Base-by-base conservation (phyloP, 495 filamentous ascomycete genomes). In the Daldinia concentrica region DNA sequence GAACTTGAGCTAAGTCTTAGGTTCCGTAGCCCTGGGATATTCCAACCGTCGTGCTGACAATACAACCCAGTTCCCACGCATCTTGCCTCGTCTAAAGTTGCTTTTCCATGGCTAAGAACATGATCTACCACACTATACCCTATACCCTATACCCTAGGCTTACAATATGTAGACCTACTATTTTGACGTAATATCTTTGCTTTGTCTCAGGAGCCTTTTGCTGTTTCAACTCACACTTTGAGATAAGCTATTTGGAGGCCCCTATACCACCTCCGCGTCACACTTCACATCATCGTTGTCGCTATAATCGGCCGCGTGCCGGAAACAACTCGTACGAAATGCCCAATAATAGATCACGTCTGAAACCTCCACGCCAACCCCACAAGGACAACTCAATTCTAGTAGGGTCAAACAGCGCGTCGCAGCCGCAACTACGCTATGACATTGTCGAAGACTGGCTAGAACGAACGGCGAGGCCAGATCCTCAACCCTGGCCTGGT, bases 371-470 rank as follows among this genome's bases (percentile, higher is more conserved):
- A 45, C 63, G 54, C 29, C 63, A 56, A 51, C 58, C 26, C 36
- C 30, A 62, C 29, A 59, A 37, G 17, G n/a, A 48, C 36, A 56
- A 39, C 5, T 54, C 43, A 5, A 68, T 15, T 62, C 37, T 58
- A 32, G 57, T 19, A 63, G 68, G 68, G 36, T 45, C 66, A 30
- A 71, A 68, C 54, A 62, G 37, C 57, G 32, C 43, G 34, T 61
- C 61, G 52, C 68, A 72, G 32, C 43, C 62, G 19, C 68, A 62
- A n/a, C 55, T 41, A 48, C 66, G 68, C 66, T 62, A 71, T 70
- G 68, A 64, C 61, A 58, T 74, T 55, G 66, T 82, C 15, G 72
- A 80, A 58, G 74, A 73, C 64, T 83, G 81, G 81, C 43, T 83
- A 65, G 72, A 70, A 22, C 67, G 72, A 24, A 74, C 77, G 59